These are phyloP conservation scores for Cryptococcus wingfieldii DNA, from an alignment of 1,284 basidiomycete species.

Conservation along the genomic window DNA sequence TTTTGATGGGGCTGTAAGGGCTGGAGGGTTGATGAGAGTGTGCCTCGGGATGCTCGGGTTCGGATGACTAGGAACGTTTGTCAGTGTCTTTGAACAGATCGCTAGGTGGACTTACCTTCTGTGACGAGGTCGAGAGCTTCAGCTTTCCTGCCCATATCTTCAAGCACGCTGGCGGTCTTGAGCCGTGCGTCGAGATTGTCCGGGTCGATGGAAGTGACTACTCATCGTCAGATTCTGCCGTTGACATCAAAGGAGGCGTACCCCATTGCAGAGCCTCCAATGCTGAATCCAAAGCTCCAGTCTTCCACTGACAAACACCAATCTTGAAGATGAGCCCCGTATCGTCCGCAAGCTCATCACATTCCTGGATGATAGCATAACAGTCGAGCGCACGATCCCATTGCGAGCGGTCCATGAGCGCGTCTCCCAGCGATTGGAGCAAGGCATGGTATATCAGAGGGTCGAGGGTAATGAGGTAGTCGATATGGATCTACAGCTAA, in stretches of 20 bases:
- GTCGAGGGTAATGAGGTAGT: slow-evolving; percentile 65
- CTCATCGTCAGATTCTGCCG: background rate
- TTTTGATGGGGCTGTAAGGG: slow-evolving; percentile 11
- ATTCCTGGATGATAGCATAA: slow-evolving; percentile 68
- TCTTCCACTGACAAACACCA: slow-evolving; percentile 67
- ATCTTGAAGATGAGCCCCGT: slow-evolving; percentile 51
- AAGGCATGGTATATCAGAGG: slow-evolving; percentile 69
- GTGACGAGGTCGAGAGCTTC: slow-evolving; percentile 82
- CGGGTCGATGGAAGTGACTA: slow-evolving; percentile 70
- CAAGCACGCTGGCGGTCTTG: slow-evolving; percentile 83
- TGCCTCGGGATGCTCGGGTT: slow-evolving; percentile 13
- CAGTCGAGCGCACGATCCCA: slow-evolving; percentile 71
- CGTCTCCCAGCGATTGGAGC: slow-evolving; percentile 78
- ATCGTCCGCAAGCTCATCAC: slow-evolving; percentile 52
- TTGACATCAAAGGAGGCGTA: slow-evolving; percentile 41
- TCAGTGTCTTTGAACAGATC: background rate
- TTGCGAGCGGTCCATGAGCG: slow-evolving; percentile 69
- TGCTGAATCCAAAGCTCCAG: slow-evolving; percentile 68
- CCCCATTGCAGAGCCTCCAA: slow-evolving; percentile 77
- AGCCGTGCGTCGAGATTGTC: slow-evolving; percentile 75
- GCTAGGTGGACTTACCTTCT: slow-evolving; percentile 58
- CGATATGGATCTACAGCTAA: slow-evolving; percentile 64
- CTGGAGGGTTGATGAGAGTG: slow-evolving; percentile 22
- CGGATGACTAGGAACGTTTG: slow-evolving; percentile 18
- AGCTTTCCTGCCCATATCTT: slow-evolving; percentile 67